Percentiles rank a stretch among this genome's conserved stretches.
Conservation (phyloP, 495 filamentous ascomycete genomes). For the Podospora bellae-mahoneyi region DNA sequence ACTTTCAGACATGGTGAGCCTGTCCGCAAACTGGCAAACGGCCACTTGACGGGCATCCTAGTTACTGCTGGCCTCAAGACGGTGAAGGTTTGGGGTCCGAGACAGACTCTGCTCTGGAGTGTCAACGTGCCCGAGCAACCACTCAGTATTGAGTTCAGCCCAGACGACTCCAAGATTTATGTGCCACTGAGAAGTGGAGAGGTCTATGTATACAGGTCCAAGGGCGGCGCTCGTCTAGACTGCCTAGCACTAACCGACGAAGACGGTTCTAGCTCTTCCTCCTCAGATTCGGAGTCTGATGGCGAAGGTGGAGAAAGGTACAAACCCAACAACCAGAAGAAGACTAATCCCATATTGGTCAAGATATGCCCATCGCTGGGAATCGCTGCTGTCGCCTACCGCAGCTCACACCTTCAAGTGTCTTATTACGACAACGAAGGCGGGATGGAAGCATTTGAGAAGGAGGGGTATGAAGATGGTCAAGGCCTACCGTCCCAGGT, state of each 20-base stretch:
- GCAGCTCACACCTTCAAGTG: constrained; percentile 21
- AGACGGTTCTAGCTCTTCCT: constrained; percentile 3
- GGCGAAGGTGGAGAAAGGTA: not conserved
- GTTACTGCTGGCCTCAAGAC: constrained; percentile 17
- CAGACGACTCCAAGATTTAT: constrained; percentile 22
- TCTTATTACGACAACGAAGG: constrained; percentile 24
- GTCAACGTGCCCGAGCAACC: constrained; percentile 19
- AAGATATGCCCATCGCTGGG: constrained; percentile 19
- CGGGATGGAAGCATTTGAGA: constrained; percentile 20
- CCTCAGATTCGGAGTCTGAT: constrained; percentile 23
- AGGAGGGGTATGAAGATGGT: constrained; percentile 23
- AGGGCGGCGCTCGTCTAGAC: constrained; percentile 17
- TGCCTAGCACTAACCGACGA: constrained; percentile 16
- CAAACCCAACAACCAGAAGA: not conserved
- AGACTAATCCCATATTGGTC: constrained; percentile 16
- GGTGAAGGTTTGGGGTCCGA: constrained; percentile 22
- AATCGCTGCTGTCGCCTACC: constrained; percentile 21
- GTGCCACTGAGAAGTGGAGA: constrained; percentile 18
- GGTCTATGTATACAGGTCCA: constrained; percentile 17
- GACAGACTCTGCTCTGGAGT: constrained; percentile 19
- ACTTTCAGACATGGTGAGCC: constrained; percentile 22
- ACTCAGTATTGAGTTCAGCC: constrained; percentile 19
- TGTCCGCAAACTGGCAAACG: constrained; percentile 18
- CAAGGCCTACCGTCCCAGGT: constrained; percentile 20
- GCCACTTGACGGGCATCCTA: constrained; percentile 11